phyloP scores from a whole-genome alignment of 345 rosid genomes.

The Microthlaspi erraticum region DNA sequence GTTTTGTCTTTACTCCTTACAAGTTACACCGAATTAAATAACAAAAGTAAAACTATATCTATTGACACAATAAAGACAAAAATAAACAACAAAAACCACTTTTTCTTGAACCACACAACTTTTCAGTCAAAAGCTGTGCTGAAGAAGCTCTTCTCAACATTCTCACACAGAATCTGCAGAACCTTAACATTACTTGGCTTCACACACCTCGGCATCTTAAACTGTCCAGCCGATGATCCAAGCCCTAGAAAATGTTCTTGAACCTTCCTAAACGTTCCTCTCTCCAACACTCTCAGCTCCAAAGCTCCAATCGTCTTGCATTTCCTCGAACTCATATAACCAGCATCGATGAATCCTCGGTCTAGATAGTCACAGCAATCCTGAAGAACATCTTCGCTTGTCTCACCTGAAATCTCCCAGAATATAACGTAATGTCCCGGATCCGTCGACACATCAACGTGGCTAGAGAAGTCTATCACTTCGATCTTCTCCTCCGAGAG shows the following conservation, averaged over 20 bases:
- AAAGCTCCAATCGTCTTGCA: slow-evolving; percentile 71
- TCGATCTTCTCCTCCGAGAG: slow-evolving; percentile 71
- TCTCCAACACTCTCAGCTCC: slow-evolving; percentile 72
- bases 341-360: slow-evolving; percentile 68
- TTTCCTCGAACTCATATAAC: slow-evolving; percentile 76
- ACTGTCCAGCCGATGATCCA: slow-evolving; percentile 84
- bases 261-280: slow-evolving; percentile 78
- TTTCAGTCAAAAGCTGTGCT: slow-evolving; percentile 62
- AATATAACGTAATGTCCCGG: slow-evolving; percentile 91
- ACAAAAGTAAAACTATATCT: slow-evolving; percentile 22
- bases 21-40: slow-evolving; percentile 6
- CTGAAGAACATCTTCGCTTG: slow-evolving; percentile 57
- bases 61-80: slow-evolving; percentile 28
- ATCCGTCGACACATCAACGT: slow-evolving; percentile 63
- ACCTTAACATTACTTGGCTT: slow-evolving; percentile 59
- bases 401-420: slow-evolving; percentile 80
- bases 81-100: slow-evolving; percentile 20
- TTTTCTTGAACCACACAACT: slow-evolving; percentile 8
- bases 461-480: slow-evolving; percentile 84
- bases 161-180: slow-evolving; percentile 60
- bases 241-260: slow-evolving; percentile 74
- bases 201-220: slow-evolving; percentile 83
- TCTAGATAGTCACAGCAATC: slow-evolving; percentile 86
- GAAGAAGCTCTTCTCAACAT: slow-evolving; percentile 61
- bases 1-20: neutral